Percentiles rank a stretch among this genome's conserved stretches.
These are phyloP conservation scores for Akanthomyces muscarius DNA, from an alignment of 2,329 filamentous ascomycete species.

Conservation along the genomic window DNA sequence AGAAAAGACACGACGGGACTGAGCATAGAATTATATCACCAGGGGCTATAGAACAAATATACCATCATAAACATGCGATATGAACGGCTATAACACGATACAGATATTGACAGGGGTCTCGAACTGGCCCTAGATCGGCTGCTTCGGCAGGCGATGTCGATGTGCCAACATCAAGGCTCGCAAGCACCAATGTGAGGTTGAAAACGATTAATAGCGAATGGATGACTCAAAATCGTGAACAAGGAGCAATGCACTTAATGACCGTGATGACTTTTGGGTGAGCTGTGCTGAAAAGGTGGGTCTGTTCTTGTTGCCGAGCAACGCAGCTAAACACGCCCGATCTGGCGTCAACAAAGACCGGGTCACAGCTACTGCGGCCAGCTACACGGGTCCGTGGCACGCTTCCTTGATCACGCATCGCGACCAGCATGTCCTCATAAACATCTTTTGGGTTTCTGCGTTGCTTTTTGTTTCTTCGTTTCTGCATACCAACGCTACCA, in stretches of 20 bases:
- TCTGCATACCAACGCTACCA: slow-evolving; percentile 25
- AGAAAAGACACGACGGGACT: not conserved
- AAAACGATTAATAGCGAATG: not conserved
- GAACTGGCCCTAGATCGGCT: not conserved
- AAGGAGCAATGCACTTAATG: not conserved
- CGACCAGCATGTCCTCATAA: slow-evolving; percentile 19
- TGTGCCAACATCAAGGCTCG: not conserved
- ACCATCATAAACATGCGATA: not conserved
- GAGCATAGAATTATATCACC: not conserved
- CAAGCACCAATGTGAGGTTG: not conserved
- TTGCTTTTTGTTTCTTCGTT: slow-evolving; percentile 20
- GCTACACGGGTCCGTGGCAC: not conserved
- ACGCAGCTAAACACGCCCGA: slow-evolving; percentile 14
- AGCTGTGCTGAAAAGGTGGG: slow-evolving; percentile 7
- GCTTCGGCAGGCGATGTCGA: not conserved
- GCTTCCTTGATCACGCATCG: slow-evolving; percentile 7
- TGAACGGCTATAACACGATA: not conserved
- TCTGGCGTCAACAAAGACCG: slow-evolving; percentile 16
- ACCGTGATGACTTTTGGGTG: not conserved
- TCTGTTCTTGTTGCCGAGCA: slow-evolving; percentile 10
- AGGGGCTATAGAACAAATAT: slow-evolving; percentile 16
- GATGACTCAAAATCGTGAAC: not conserved
- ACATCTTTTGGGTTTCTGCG: slow-evolving; percentile 25
- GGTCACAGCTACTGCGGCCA: not conserved
- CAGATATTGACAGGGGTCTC: not conserved